Percentiles rank a stretch among this genome's conserved stretches.
Conservation (phyloP, 441 rosid species). For the Adansonia rubrostipa region DNA sequence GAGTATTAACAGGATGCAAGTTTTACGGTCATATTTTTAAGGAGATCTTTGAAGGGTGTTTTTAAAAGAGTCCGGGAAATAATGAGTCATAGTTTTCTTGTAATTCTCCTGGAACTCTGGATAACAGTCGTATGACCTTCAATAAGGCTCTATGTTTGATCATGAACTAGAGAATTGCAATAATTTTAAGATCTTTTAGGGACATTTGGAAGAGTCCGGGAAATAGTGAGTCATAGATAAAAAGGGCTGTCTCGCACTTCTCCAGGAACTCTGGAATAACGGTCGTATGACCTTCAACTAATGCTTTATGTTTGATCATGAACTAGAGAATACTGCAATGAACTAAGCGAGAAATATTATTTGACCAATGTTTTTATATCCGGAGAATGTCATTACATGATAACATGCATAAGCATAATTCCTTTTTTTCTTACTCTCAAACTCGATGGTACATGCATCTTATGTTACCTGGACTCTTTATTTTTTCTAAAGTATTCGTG, state of each 20-base stretch:
- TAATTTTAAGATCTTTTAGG: neutral
- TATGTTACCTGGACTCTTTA: no score
- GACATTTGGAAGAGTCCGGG: neutral
- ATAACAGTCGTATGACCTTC: constrained; percentile 20
- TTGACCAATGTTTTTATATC: neutral
- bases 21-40: neutral
- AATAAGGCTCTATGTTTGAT: neutral
- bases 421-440: neutral
- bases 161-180: neutral
- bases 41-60: neutral
- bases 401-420: neutral
- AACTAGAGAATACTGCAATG: neutral
- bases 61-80: neutral
- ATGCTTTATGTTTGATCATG: neutral
- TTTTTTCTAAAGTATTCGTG: no score
- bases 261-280: no score
- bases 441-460: neutral
- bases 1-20: neutral
- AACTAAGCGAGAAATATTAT: neutral
- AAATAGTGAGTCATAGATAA: neutral
- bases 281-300: neutral
- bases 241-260: neutral
- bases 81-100: neutral
- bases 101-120: constrained; percentile 17
- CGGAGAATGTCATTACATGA: neutral